Base-by-base conservation (phyloP, 1,284 basidiomycete genomes). In the Ceratobasidium theobromae region DNA sequence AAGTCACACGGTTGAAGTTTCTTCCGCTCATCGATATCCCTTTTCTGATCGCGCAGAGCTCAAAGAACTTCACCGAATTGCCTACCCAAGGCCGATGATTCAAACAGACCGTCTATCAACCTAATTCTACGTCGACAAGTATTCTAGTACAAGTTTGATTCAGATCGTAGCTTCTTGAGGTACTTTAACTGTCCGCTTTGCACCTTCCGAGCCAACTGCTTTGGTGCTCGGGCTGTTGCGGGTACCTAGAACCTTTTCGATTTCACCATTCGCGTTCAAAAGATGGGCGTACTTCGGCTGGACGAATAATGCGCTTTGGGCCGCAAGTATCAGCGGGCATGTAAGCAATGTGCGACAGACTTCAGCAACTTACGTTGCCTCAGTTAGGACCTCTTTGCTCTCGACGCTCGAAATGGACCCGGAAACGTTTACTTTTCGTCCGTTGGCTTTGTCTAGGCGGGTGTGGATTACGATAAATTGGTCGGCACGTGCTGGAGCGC, bases 221-320 rank as follows among this genome's bases (percentile, higher is more conserved):
- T 35, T 38, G 45, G 33, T 21, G 5, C 8, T 32, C 35, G 57
- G 41, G 33, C n/a, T 51, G 12, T 51, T 35, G 23, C 45, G 45
- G 4, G 57, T n/a, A 28, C 57, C 57, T n/a, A 62, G 46, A 5
- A 62, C 12, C 45, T 62, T 62, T n/a, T 62, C 30, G 18, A 62
- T 28, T n/a, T 46, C 54, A 11, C 55, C 74, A 4, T 74, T 74
- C 33, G 77, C 82, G 71, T 84, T 84, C 40, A 94, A 79, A 53
- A 91, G 81, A 71, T 86, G 85, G 1, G 93, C 89, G 73, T 91
- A 92, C 71, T 84, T 86, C 4, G 93, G 93, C 73, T 95, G 91
- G 18, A 95, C 84, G 72, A 94, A 95, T 57, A 87, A 79, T 0
- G 84, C 89, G 0, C 87, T 89, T 64, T 21, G 23, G 45, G 18